These are phyloP conservation scores for Halophytophthora polymorphica DNA, from an alignment of 352 stramenopile genomes.

Conservation along the genomic window DNA sequence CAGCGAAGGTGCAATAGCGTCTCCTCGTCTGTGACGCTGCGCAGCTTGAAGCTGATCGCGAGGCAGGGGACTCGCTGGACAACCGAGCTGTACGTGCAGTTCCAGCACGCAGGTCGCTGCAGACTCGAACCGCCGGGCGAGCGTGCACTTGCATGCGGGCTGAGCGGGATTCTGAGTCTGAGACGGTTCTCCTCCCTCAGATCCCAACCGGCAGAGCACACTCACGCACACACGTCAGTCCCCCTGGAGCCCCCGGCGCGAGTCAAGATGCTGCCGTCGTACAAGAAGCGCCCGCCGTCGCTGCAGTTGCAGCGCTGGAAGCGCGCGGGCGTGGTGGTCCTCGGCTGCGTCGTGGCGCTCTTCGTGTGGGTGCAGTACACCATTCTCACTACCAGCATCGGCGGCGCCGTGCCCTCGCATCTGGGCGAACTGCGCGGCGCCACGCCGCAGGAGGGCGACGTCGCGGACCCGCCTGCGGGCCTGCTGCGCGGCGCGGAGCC, in stretches of 20 bases:
- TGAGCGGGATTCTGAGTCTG: neutral
- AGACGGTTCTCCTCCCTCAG: neutral
- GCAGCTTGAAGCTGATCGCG: too few species aligned
- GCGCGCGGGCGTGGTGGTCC: constrained; percentile 9
- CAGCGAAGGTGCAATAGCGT: too few species aligned
- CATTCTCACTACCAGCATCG: constrained; percentile 38
- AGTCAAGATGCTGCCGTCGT: constrained; percentile 22
- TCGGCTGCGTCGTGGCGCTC: constrained; percentile 12
- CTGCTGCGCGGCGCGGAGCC: constrained; percentile 1
- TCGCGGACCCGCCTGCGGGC: constrained; percentile 9
- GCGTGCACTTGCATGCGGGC: too few species aligned
- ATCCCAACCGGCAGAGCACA: neutral
- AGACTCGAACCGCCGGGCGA: too few species aligned
- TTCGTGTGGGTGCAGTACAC: constrained; percentile 61
- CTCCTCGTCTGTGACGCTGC: too few species aligned
- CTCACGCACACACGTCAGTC: neutral
- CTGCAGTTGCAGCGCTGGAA: constrained; percentile 27
- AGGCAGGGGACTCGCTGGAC: too few species aligned
- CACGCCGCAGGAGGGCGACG: constrained; percentile 12
- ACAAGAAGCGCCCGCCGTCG: constrained; percentile 12
- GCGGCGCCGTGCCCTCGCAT: constrained; percentile 11
- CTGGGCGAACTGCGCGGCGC: constrained; percentile 18
- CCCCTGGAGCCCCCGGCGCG: neutral
- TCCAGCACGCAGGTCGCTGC: too few species aligned
- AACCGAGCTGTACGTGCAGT: too few species aligned